Base-by-base conservation (phyloP, 148 eudicot species). In the Vaccinium darrowii region DNA sequence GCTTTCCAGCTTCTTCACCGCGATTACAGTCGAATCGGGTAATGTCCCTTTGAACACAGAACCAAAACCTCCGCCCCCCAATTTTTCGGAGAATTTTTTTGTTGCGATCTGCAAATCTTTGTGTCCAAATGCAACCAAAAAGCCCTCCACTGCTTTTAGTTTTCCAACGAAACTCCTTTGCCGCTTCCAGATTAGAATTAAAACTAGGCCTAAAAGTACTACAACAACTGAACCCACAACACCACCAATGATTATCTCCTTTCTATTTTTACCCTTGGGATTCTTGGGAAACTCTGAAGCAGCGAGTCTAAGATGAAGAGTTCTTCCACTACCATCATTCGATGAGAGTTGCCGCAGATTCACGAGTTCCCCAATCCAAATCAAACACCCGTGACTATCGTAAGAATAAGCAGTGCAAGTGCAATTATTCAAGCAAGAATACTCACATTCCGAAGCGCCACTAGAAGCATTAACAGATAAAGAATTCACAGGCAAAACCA, bases 21-120 rank as follows among this genome's bases (percentile, higher is more conserved):
- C 94, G 36, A 92, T 81, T 18, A 79, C 83, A 63, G 88, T 83
- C 25, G 88, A 89, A 87, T 90, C 89, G 1, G 89, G 87, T 56
- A 92, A 81, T 25, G 87, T 88, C 72, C 94, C 94, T 74, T 88
- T 90, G 86, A 86, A 90, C 39, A 92, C 94, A 9, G 88, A 89
- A 75, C 94, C 94, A 58, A 90, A 92, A 3, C 94, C 89, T 53
- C 92, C 93, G 30, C 87, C 89, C 14, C 93, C 93, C 1, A 92
- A 54, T 72, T 85, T 90, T 56, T 89, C 86, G 13, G 91, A 87
- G 86, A 92, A 90, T 51, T 90, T 89, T 75, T 88, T 90, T 7
- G 91, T 92, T 33, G 92, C 91, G 58, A 9, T 78, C 53, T 89
- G 88, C 73, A 92, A 60, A 58, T 90, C 91, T 73, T 57, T 85